These are phyloP conservation scores for Endoconidiophora polonica DNA, from an alignment of 2,329 filamentous ascomycete species.

Conservation along the genomic window DNA sequence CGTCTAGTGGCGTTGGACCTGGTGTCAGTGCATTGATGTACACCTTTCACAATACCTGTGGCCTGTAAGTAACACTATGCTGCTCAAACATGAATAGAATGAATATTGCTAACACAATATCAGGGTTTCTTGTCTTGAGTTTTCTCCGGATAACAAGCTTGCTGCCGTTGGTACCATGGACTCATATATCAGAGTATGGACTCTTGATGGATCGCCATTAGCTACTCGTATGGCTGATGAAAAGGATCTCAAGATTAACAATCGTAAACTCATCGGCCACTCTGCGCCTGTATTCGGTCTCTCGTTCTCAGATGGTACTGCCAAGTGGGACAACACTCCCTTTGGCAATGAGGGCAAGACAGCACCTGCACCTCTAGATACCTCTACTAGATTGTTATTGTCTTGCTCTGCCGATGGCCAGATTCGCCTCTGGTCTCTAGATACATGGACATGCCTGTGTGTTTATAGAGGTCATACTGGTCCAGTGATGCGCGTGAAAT, in stretches of 20 bases:
- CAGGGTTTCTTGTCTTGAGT: constrained; percentile 84
- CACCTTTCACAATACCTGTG: constrained; percentile 92
- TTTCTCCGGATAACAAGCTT: constrained; percentile 76
- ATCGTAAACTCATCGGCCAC: constrained; percentile 68
- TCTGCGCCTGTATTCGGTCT: constrained; percentile 78
- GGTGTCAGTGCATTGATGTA: constrained; percentile 89
- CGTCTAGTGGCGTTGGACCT: constrained; percentile 68
- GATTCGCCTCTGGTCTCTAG: constrained; percentile 81
- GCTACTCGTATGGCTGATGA: constrained; percentile 45
- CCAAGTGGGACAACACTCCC: constrained; percentile 30
- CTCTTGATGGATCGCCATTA: constrained; percentile 68
- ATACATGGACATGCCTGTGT: constrained; percentile 81
- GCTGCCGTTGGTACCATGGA: constrained; percentile 82
- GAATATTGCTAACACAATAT: constrained; percentile 13
- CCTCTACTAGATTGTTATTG: constrained; percentile 57
- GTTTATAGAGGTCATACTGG: constrained; percentile 87
- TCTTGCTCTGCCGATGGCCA: constrained; percentile 79
- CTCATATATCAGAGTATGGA: constrained; percentile 92
- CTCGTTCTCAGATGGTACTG: constrained; percentile 63
- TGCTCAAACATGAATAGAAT: background rate
- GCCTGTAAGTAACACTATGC: constrained; percentile 44
- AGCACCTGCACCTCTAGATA: constrained; percentile 28
- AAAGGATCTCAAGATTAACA: constrained; percentile 43
- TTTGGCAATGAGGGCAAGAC: constrained; percentile 32
- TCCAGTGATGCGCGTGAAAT: constrained; percentile 73